A percentile compares a stretch with the other conserved stretches of the same genome.
These are phyloP conservation scores for Scleromitrula shiraiana DNA, from an alignment of 2,329 filamentous ascomycete genomes.

Conservation along the genomic window DNA sequence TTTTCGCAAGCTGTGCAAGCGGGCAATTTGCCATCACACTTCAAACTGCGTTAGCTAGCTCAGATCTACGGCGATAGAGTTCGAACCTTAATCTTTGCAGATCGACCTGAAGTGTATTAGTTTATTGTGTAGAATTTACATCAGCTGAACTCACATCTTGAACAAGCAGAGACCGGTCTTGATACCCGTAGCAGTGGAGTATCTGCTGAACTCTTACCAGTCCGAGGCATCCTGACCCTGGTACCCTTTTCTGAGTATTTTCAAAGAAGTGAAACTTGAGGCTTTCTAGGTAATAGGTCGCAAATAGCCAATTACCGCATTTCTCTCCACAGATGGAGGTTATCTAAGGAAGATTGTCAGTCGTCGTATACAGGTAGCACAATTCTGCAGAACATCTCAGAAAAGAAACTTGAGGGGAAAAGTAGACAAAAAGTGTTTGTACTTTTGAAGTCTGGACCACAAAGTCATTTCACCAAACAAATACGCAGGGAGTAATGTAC, in stretches of 20 bases:
- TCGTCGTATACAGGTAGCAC: too few species aligned
- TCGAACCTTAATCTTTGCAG: slow-evolving; percentile 80
- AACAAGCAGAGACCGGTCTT: slow-evolving; percentile 71
- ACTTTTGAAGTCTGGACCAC: too few species aligned
- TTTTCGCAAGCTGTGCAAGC: slow-evolving; percentile 94
- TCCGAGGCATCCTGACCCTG: slow-evolving; percentile 16
- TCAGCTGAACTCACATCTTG: slow-evolving; percentile 48
- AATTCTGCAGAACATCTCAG: too few species aligned
- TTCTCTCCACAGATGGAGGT: too few species aligned
- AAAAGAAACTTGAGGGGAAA: not conserved
- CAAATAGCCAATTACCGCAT: too few species aligned
- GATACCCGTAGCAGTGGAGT: slow-evolving; percentile 63
- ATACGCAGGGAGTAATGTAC: too few species aligned
- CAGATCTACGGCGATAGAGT: not conserved
- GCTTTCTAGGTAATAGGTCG: too few species aligned
- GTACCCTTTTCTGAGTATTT: not conserved
- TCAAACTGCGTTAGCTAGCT: slow-evolving; percentile 16
- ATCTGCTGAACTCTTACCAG: slow-evolving; percentile 22
- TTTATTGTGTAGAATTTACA: not conserved
- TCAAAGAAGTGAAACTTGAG: too few species aligned
- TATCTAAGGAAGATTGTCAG: too few species aligned
- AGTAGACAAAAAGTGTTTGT: not conserved
- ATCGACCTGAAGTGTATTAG: slow-evolving; percentile 47
- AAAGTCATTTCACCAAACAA: too few species aligned
- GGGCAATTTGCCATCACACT: slow-evolving; percentile 92